Base-by-base conservation (phyloP, 164 flowering plant genomes). In the Vitis rupestris region DNA sequence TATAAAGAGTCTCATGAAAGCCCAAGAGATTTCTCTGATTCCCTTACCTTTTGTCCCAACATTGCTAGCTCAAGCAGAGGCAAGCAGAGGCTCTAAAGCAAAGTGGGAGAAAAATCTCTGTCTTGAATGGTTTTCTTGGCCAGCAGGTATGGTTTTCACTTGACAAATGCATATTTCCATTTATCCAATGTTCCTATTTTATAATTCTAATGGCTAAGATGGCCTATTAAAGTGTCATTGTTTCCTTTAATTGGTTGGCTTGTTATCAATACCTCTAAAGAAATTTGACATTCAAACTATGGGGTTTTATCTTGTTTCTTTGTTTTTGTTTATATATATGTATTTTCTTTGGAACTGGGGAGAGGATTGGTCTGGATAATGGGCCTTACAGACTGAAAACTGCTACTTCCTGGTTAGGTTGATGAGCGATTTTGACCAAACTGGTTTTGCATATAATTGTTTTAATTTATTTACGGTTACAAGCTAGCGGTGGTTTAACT, bases 111-210 rank as follows among this genome's bases (percentile, higher is more conserved):
- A 63, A 12, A 82, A 84, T 80, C 87, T 95, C 30, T 84, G 81
- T 48, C 81, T 75, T 60, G 99, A 95, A 78, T 95, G 93, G 96
- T 76, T 70, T 70, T 81, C 94, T 72, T 95, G 98, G 99, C 90
- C 97, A 59, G 85, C 89, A 90, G 98, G 98, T 94, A 52, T 63
- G 71, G 48, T 14, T 72, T 69, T 47, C 12, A n/a, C 31, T 55
- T 50, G 17, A 27, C 44, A 29, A 23, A 1, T 16, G 48, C 70
- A 51, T 37, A 16, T 10, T 70, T 23, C 30, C 15, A 1, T 31
- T 27, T 6, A 47, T 59, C 30, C n/a, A 53, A n/a, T 53, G 56
- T 12, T 11, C 56, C n/a, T 53, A n/a, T 13, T 53, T 53, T 53
- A 53, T 53, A 53, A 53, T 53, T 53, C n/a, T 13, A 53, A 11